phyloP scores from a whole-genome alignment of 176 grass and related monocot species.

The Oryza nivara region DNA sequence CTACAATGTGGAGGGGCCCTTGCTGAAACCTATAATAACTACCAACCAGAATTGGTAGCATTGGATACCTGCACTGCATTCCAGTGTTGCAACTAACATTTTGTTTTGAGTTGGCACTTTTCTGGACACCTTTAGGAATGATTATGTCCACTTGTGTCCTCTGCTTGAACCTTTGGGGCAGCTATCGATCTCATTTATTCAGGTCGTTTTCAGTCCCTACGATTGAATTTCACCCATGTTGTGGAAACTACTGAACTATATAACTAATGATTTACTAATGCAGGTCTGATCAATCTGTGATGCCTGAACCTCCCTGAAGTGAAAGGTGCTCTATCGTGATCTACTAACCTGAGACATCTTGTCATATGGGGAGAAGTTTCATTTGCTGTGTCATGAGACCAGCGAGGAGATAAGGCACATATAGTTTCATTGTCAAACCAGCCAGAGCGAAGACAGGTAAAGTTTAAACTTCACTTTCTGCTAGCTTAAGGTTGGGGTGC shows the following conservation, averaged over 20 bases:
- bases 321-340: not conserved
- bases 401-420: not conserved
- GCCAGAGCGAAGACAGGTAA: not conserved
- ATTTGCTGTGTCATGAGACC: not conserved
- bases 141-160: constrained; percentile 33
- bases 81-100: constrained; percentile 25
- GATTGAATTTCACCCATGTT: not conserved
- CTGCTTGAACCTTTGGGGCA: constrained; percentile 17
- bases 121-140: constrained; percentile 35
- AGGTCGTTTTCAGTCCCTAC: not conserved
- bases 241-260: not conserved
- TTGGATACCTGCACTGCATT: constrained; percentile 39
- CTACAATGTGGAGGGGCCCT: not conserved
- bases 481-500: not conserved
- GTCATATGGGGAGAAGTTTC: not conserved
- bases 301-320: not conserved
- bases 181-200: constrained; percentile 28
- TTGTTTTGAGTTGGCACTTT: constrained; percentile 34
- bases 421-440: not conserved
- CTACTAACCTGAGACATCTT: not conserved
- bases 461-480: not conserved
- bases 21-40: constrained; percentile 39
- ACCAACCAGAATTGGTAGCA: constrained; percentile 42
- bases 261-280: not conserved
- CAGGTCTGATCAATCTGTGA: not conserved